Percentiles rank a stretch among this genome's conserved stretches.
phyloP scores from a whole-genome alignment of 2,329 filamentous ascomycete genomes.

The Colletotrichum kahawae region DNA sequence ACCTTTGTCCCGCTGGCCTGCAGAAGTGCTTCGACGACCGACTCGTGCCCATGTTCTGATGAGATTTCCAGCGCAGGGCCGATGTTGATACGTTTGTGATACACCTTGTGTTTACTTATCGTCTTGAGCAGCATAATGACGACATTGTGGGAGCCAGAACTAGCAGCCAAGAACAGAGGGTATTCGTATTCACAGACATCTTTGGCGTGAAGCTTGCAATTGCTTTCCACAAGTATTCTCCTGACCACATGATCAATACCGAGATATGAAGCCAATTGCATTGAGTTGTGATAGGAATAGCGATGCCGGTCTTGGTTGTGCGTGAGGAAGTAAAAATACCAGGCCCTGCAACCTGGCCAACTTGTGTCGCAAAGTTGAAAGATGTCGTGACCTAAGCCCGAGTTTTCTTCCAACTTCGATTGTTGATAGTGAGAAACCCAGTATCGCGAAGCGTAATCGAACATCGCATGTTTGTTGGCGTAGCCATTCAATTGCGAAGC shows the following conservation, averaged over 20 bases:
- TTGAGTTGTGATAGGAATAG: too few relatives aligned
- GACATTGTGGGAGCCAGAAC: not conserved
- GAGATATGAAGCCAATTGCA: not conserved
- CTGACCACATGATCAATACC: not conserved
- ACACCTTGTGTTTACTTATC: not conserved
- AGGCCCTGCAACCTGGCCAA: not conserved
- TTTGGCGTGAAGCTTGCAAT: not conserved
- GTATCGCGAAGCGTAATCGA: not conserved
- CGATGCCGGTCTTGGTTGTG: too few relatives aligned
- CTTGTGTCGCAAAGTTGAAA: not conserved
- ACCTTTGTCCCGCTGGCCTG: too few relatives aligned
- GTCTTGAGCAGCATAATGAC: not conserved
- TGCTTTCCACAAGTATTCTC: not conserved
- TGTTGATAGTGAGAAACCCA: not conserved
- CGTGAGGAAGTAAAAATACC: too few relatives aligned
- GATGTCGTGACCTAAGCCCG: not conserved
- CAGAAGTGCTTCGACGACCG: too few relatives aligned
- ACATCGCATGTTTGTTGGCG: too few relatives aligned
- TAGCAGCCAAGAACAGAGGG: not conserved
- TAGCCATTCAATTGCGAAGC: too few relatives aligned
- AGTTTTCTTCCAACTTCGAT: not conserved
- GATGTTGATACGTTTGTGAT: too few relatives aligned
- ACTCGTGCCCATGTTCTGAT: too few relatives aligned
- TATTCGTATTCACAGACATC: not conserved
- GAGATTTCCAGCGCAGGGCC: too few relatives aligned